Base-by-base conservation (phyloP, 2,329 filamentous ascomycete species). In the Waltergamsia citrina region DNA sequence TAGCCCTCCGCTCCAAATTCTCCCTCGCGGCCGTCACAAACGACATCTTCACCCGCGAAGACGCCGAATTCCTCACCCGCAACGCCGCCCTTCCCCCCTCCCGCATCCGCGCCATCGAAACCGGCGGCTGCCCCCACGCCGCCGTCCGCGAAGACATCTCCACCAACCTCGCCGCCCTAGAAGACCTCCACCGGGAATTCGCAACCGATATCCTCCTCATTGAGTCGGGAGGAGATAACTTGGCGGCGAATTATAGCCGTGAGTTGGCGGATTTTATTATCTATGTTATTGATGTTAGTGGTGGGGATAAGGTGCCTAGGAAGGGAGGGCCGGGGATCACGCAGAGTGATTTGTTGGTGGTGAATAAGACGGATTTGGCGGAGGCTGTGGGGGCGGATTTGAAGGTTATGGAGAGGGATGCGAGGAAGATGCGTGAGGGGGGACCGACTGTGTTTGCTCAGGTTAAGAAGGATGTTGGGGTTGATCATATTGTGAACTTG, bases 241-340 rank as follows among this genome's bases (percentile, higher is more conserved):
- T 98, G 1, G 92, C 92, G 0, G 92, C 92, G 4, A 98, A 98
- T 67, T 98, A 98, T 70, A 85, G 77, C 36, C 74, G 92, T 38
- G 92, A 98, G 62, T 68, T 98, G 44, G 92, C 92, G 2, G 92
- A 98, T 59, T 98, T 84, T 57, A 98, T 98, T 60, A 81, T 98
- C 61, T 98, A 98, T 57, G 92, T 98, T 20, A 96, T 98, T 48
- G 92, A 98, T 59, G 92, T 98, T 14, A 84, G 80, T 36, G 92
- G 92, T 16, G 92, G 92, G 10, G 92, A 98, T 60, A 98, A 98
- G 72, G 81, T 98, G 33, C 92, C 92, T 0, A 66, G 92, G 19
- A 98, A 98, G 65, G 92, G 92, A 19, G 92, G 92, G 0, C 92
- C 92, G 0, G 92, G 92, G 2, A 98, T 98, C 55, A 98, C 92